Evolutionary conservation across 2,329 filamentous ascomycete species (phyloP), one percentile per base, ranked within the genome.

Genomic region (Fusarium sp.): DNA sequence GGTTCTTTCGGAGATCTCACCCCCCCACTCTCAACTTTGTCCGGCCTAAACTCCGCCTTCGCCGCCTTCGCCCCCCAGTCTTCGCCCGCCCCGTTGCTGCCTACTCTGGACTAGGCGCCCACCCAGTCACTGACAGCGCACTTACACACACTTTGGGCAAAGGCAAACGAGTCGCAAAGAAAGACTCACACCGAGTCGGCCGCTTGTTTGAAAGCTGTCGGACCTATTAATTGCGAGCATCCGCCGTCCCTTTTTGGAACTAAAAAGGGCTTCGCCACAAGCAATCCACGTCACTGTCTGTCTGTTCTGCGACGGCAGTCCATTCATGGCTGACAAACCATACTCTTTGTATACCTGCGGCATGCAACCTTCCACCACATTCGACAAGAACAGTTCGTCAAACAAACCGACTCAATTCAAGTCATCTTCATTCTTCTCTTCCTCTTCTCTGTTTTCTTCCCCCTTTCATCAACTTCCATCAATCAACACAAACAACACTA

Each of bases 271-370:
- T 76, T 77, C 71, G 76, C 76, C 76, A 78, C 76, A 66, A 54
- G 67, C 40, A 62, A 59, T 71, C 71, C 71, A 76, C 74, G 73
- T 76, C 72, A 74, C 73, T 76, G 25, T 27, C 27, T 30, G 69
- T 74, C 76, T 47, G 14, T 25, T 74, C 69, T 69, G 68, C 73
- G 59, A 67, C 69, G 61, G 67, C 68, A 63, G 43, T 63, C 68
- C 15, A 30, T 52, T 63, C 66, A 68, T 73, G 80, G 82, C 82
- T 83, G 81, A 83, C 82, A 83, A 83, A 83, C 81, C 80, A 73
- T 56, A 45, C 52, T 59, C 69, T 45, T 60, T 69, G 63, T 72
- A 70, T 70, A 66, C 66, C 63, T 71, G 64, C 68, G 63, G 71
- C 45, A 74, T 76, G 70, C 78, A 77, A 68, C 63, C 79, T 82